Conservation (phyloP, 768 basidiomycete species). For the Asterophora lycoperdoides region DNA sequence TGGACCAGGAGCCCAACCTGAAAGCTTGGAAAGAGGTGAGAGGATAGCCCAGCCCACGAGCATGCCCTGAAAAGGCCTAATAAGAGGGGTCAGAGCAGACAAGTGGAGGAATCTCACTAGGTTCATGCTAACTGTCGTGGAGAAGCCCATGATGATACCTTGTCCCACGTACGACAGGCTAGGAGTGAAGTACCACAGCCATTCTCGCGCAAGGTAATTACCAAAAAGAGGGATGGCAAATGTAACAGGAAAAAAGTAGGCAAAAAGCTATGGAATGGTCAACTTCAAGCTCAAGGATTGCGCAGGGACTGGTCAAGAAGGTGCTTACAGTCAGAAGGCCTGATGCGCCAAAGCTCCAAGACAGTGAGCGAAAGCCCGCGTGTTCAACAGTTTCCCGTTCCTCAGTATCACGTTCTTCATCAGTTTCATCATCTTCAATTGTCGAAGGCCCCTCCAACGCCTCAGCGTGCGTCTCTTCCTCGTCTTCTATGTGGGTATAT, state of each 20-base stretch:
- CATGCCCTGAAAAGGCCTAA: conserved; percentile 67
- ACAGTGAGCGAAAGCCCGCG: conserved; percentile 73
- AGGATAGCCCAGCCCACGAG: conserved; percentile 92
- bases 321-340: conserved; percentile 65
- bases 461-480: conserved; percentile 22
- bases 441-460: conserved; percentile 9
- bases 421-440: conserved; percentile 25
- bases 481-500: conserved; percentile 45
- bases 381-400: conserved; percentile 52
- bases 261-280: conserved; percentile 52
- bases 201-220: conserved; percentile 73
- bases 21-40: conserved; percentile 78
- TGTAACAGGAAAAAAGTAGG: conserved; percentile 86
- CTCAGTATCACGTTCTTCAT: conserved; percentile 26
- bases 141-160: conserved; percentile 98
- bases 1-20: conserved; percentile 92
- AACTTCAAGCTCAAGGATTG: conserved; percentile 4
- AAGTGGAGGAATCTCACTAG: conserved; percentile 42
- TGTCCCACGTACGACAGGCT: conserved; percentile 91
- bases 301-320: background rate
- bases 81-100: background rate
- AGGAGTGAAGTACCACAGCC: conserved; percentile 93
- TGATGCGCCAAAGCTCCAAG: conserved; percentile 76
- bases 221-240: conserved; percentile 89
- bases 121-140: conserved; percentile 92